These are phyloP conservation scores for Vaccinium myrtillus DNA, from an alignment of 148 eudicot species.

Conservation along the genomic window DNA sequence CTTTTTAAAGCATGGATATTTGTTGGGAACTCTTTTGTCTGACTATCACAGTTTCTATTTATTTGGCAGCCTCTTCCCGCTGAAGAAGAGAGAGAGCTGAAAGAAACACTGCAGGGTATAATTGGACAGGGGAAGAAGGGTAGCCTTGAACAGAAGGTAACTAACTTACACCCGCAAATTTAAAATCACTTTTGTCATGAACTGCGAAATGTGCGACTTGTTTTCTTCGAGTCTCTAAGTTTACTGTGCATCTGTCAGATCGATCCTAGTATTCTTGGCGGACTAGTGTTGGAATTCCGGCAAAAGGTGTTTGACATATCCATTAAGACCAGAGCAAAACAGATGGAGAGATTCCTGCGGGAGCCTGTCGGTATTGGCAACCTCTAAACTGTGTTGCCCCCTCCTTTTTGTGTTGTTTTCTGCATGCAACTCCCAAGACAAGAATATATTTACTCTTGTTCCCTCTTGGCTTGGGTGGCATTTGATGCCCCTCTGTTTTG, in stretches of 20 bases:
- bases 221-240: not conserved
- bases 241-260: constrained; percentile 34
- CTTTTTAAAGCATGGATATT: too few species aligned
- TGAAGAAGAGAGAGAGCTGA: constrained; percentile 85
- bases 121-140: constrained; percentile 80
- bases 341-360: constrained; percentile 86
- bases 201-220: not conserved
- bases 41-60: not conserved
- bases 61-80: constrained; percentile 65
- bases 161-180: not conserved
- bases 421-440: not conserved
- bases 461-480: not conserved
- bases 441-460: not conserved
- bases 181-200: not conserved
- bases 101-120: constrained; percentile 78
- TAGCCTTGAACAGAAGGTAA: constrained; percentile 77
- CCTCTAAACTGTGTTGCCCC: constrained; percentile 11
- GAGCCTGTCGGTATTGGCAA: constrained; percentile 47
- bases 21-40: not conserved
- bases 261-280: constrained; percentile 83
- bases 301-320: constrained; percentile 84
- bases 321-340: constrained; percentile 76
- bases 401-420: not conserved
- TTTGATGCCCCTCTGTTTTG: not conserved
- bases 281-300: constrained; percentile 69